These are phyloP conservation scores for Vickermania spadyakhi DNA, from an alignment of 208 protist genomes.

Conservation along the genomic window DNA sequence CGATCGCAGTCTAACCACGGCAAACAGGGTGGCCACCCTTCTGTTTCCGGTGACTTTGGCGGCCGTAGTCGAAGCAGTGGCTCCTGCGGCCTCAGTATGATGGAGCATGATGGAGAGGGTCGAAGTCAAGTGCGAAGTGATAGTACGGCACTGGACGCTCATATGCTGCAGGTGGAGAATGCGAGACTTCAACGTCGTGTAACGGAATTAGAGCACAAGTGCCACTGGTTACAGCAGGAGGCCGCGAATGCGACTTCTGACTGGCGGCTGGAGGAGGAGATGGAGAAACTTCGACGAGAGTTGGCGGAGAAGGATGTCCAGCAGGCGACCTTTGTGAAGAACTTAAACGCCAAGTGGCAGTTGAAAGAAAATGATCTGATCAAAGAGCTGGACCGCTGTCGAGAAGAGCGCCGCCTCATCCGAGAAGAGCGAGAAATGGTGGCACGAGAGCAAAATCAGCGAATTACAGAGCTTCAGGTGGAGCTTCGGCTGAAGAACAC, in stretches of 20 bases:
- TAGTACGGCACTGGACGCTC: neutral
- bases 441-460: constrained; percentile 13
- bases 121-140: neutral
- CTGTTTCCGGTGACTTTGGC: neutral
- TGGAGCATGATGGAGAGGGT: neutral
- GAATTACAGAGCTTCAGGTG: neutral
- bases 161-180: constrained; percentile 35
- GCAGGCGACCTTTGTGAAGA: neutral
- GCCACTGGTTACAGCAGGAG: neutral
- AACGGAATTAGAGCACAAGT: constrained; percentile 4
- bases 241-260: constrained; percentile 11
- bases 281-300: neutral
- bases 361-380: neutral
- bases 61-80: neutral
- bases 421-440: constrained; percentile 11
- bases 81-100: neutral
- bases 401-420: neutral
- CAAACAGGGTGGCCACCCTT: neutral
- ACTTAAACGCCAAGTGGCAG: neutral
- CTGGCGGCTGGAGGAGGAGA: constrained; percentile 8
- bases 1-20: neutral
- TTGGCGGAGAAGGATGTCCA: neutral
- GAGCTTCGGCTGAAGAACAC: neutral
- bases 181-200: constrained; percentile 21
- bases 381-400: neutral